Evolutionary conservation across 139 green algal species (phyloP), one percentile per base, ranked within the genome.

Genomic region (Volvox reticuliferus): DNA sequence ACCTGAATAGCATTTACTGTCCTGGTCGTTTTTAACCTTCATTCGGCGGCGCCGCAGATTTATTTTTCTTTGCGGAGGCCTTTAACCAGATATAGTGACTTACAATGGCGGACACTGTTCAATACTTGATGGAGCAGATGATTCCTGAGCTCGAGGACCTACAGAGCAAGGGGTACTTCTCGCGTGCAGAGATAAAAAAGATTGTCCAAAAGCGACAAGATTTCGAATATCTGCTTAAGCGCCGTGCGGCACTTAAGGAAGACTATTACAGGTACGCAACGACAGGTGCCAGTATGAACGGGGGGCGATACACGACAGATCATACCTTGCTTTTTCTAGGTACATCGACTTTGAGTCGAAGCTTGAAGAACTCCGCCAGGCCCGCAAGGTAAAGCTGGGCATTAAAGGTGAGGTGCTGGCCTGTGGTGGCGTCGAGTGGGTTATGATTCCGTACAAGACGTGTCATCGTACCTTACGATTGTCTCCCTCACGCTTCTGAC

Each of bases 101-200:
- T 76, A 86, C 71, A 22, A 98, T 98, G 96, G 96, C 96, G 75
- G 95, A 97, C 92, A 96, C 96, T 20, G 96, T 98, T 81, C 93
- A 96, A 16, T 97, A 97, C 82, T 85, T 99, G 19, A 94, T 99
- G 96, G 98, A 99, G 96, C 93, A 96, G 71, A 99, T 99, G 97
- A 91, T 99, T 21, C 98, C 97, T 79, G 98, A 99, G 96, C 91
- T 99, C 93, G 97, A 99, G 91, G 98, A 98, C 69, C 79, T 99
- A 68, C 96, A 98, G 62, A 82, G 95, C 76, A 95, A 96, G 22
- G 96, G 97, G n/a, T 98, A 98, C 88, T 99, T 99, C 89, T 96
- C 85, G 12, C 95, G 93, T 6, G 36, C 26, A 0, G 97, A 99
- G 88, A 93, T 99, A n/a, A 96, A 95, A 86, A 86, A 94, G 33